Conservation (phyloP, 331 rosid genomes). For the Cydonia oblonga region DNA sequence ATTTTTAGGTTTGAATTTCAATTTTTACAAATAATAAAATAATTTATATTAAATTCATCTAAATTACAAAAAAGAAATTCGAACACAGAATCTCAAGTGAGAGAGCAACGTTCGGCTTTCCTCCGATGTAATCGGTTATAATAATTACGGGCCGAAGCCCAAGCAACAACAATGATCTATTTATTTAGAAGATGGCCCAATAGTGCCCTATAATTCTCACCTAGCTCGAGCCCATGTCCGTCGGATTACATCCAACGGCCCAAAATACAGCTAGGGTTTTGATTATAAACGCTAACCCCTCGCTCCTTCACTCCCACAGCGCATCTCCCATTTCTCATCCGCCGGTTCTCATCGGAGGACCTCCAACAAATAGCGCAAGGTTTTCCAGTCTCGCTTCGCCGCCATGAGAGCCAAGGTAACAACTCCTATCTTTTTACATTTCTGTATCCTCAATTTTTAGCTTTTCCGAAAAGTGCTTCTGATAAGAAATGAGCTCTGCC, state of each 20-base stretch:
- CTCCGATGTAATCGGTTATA: not conserved
- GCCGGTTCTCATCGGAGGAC: not conserved
- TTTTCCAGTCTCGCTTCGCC: not conserved
- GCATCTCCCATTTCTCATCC: not conserved
- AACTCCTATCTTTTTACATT: not conserved
- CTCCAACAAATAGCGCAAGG: not conserved
- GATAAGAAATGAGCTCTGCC: not conserved
- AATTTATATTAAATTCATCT: too few relatives aligned
- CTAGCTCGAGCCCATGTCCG: not conserved
- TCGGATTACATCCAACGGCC: not conserved
- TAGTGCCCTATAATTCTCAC: not conserved
- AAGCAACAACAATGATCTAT: not conserved
- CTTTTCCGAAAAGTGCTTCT: not conserved
- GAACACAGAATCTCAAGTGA: too few relatives aligned
- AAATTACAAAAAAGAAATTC: too few relatives aligned
- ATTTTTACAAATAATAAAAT: too few relatives aligned
- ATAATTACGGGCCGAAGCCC: not conserved
- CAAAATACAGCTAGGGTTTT: constrained; percentile 25
- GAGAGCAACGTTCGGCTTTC: too few relatives aligned
- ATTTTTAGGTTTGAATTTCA: too few relatives aligned
- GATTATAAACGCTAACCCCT: not conserved
- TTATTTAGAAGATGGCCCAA: not conserved
- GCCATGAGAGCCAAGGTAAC: constrained; percentile 38
- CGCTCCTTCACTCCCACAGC: too few relatives aligned
- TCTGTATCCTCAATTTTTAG: not conserved